Base-by-base conservation (phyloP, 2,329 filamentous ascomycete species). In the Xylariomycetidae sp. region DNA sequence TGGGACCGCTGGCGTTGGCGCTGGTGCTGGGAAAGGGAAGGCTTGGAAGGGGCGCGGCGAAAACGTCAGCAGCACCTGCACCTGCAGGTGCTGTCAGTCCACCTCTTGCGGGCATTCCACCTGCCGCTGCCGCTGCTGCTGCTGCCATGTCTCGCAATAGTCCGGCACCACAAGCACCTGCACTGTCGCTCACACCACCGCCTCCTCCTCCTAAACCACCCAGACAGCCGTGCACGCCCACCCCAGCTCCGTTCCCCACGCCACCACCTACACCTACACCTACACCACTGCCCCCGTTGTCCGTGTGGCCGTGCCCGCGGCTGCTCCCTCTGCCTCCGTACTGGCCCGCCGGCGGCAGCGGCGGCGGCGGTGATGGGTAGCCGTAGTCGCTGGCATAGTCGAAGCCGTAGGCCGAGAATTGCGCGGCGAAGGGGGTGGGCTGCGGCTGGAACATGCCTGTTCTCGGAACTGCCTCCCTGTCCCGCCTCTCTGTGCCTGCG, bases 401-500 rank as follows among this genome's bases (percentile, higher is more conserved):
- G 48, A 67, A 50, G 47, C 60, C 64, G 59, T 66, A 66, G 24
- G 58, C 48, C 38, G 45, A 60, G 48, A 63, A 65, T 46, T 63
- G 56, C n/a, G n/a, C n/a, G 44, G 61, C 54, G 43, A 65, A 71
- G 35, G 70, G 63, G 34, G 67, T 68, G 34, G 68, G 60, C 46
- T 72, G 67, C 50, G 71, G 65, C 56, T 72, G 66, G 60, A 72
- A 76, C 71, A 75, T 76, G 56, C 59, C 65, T 50, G 46, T 38
- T 28, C 19, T 20, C 14, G 26, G 10, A 28, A 16, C 24, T 29
- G 19, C 26, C 24, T 19, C 17, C 26, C 35, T 35, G 19, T 12
- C 7, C 20, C 20, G 7, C 8, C 20, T 8, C 20, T 42, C 41
- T 44, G 38, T 32, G 39, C 32, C 40, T 42, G 40, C 37, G 40